These are phyloP conservation scores for Periconia sp. DNA, from an alignment of 2,329 filamentous ascomycete species.

Conservation along the genomic window DNA sequence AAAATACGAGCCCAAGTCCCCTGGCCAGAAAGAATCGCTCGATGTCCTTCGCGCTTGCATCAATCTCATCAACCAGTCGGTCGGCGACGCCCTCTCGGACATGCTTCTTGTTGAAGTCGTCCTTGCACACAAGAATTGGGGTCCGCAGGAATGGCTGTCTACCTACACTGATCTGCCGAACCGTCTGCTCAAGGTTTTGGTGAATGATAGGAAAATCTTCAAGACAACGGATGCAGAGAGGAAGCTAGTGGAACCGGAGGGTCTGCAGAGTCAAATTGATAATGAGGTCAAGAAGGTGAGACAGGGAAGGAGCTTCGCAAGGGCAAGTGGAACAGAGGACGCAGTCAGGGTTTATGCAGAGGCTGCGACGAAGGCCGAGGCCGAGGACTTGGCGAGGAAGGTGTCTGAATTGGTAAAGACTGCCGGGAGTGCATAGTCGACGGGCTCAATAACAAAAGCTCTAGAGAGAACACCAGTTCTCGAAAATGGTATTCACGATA, in stretches of 20 bases:
- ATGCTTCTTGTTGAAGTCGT: conserved; percentile 96
- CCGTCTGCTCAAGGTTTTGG: conserved; percentile 90
- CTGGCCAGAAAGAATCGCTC: conserved; percentile 87
- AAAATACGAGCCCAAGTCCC: conserved; percentile 82
- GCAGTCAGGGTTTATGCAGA: conserved; percentile 96
- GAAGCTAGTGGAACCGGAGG: conserved; percentile 77
- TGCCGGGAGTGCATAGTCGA: conserved; percentile 27
- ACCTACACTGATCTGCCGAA: conserved; percentile 96
- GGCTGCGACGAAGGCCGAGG: conserved; percentile 85
- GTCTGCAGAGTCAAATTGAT: conserved; percentile 86
- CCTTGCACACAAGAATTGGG: conserved; percentile 93
- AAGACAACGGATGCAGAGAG: conserved; percentile 92
- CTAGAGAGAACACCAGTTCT: background rate
- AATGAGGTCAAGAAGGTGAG: conserved; percentile 87
- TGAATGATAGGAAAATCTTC: conserved; percentile 86
- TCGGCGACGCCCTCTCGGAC: conserved; percentile 94
- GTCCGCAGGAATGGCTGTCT: conserved; percentile 85
- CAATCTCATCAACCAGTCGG: conserved; percentile 96
- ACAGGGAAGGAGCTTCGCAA: conserved; percentile 86
- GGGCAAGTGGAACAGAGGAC: conserved; percentile 94
- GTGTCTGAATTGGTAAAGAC: conserved; percentile 75
- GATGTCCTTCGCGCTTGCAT: conserved; percentile 82
- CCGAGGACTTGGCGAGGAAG: conserved; percentile 86
- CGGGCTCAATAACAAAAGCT: background rate
- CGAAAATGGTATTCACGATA: no score